Base-by-base conservation (phyloP, 768 basidiomycete species). In the Termitomyces sp. region DNA sequence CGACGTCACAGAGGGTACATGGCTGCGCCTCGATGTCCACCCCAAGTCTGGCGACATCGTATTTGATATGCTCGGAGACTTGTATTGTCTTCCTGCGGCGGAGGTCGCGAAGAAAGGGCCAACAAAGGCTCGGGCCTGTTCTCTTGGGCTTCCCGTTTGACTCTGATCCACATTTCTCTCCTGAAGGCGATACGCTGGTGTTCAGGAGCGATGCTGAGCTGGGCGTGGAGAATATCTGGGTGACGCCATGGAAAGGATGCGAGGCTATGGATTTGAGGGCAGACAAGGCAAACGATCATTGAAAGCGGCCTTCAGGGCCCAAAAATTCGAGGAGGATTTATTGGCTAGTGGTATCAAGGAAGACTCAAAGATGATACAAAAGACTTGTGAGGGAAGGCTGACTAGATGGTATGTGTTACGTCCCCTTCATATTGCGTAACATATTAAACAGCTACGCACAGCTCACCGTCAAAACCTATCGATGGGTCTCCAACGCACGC, bases 191-290 rank as follows among this genome's bases (percentile, higher is more conserved):
- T 55, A 73, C 75, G 45, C 58, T 90, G n/a, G 83, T 83, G 4
- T 90, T 86, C 66, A 78, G 81, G 60, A 89, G 88, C 51, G 88
- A 90, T 68, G 88, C 87, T 7, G 86, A 77, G 34, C 74, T 87
- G 3, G 88, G 88, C 5, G 73, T 88, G 16, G 87, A 89, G 64
- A 90, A 90, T 63, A 86, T 90, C 6, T 90, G 87, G 87, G 75
- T 86, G 20, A 80, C 75, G 57, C 74, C 78, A 15, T 90, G 86
- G 87, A 75, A 70, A 54, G 84, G 85, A n/a, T 90, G 88, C 64
- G 71, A 77, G 34, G 75, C 71, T 12, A 86, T 86, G 81, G 78
- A 83, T 63, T 60, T 87, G 15, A 72, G 81, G 56, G 71, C 75
- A 9, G 51, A 28, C 26, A 6, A 54, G 34, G 61, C 65, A 36